Evolutionary conservation across 371 early-diverging fungal species (phyloP), one percentile per base, ranked within the genome.

Genomic region (Amoeboaphelidium protococcarum): DNA sequence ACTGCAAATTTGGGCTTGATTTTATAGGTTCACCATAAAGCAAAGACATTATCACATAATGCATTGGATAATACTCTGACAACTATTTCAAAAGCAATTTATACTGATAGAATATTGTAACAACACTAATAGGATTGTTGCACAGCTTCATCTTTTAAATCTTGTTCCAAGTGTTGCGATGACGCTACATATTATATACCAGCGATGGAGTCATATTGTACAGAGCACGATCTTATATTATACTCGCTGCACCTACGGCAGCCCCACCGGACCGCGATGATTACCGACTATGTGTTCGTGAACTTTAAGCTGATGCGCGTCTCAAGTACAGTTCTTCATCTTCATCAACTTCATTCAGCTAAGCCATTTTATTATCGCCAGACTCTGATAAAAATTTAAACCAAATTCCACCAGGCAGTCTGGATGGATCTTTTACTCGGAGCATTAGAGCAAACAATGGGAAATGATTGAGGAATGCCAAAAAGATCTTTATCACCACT

Each of bases 401-500:
- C 13, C 44, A 24, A 2, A 53, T 20, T 49, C 53, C 63, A 69
- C 84, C 83, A 26, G 94, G 90, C 26, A 92, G 58, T 51, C 85
- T 67, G 25, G 64, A 72, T 0, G 88, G 86, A 50, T 89, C 87
- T 50, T 83, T 82, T 41, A 86, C 47, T 16, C 90, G 68, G 40
- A 86, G 55, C 74, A 84, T 73, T 21, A 89, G 67, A 25, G 84
- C 85, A 63, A 90, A 89, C 13, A 89, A 55, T 10, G 94, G 94
- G 46, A 87, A 86, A 55, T 90, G 89, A 55, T 92, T 90, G 41
- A 92, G 62, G 26, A 87, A 68, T 0, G 84, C 85, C 20, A 92
- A 58, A 0, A 80, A 37, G 1, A 82, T 76, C 54, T 88, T 87
- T 64, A 81, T 62, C 4, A 72, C 55, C 0, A 77, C 82, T 49